phyloP scores from a whole-genome alignment of 176 grass and related monocot species.

The Guadua angustifolia region DNA sequence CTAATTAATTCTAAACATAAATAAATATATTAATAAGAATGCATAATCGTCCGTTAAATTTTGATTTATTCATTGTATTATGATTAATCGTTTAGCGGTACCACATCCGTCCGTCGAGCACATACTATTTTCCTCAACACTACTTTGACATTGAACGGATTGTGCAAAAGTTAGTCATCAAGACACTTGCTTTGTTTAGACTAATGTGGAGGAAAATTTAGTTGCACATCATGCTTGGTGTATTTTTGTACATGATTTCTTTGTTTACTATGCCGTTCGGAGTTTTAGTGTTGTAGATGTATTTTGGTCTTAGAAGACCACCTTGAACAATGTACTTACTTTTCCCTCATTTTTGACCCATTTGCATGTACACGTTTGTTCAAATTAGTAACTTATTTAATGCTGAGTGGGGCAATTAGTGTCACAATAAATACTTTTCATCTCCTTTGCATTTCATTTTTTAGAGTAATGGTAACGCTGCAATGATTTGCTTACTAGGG shows the following conservation, averaged over 20 bases:
- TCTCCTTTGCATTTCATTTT: not conserved
- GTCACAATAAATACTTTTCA: not conserved
- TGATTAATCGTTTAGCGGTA: too few species aligned
- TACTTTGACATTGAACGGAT: not conserved
- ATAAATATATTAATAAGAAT: too few species aligned
- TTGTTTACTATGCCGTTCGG: not conserved
- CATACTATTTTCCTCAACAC: too few species aligned
- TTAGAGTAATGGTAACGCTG: not conserved
- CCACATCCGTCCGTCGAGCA: too few species aligned
- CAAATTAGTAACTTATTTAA: not conserved
- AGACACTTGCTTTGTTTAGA: not conserved
- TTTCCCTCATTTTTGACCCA: not conserved
- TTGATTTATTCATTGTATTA: too few species aligned
- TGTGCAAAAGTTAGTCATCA: not conserved
- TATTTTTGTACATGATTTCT: not conserved
- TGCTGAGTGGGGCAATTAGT: not conserved
- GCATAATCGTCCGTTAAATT: too few species aligned
- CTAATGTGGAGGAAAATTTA: slow-evolving; percentile 1
- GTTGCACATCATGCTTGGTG: not conserved
- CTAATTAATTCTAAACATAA: too few species aligned
- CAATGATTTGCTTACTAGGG: not conserved
- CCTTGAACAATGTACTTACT: not conserved
- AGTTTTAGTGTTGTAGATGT: not conserved
- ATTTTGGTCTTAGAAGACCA: not conserved
- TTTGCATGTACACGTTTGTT: not conserved